A percentile compares a stretch with the other conserved stretches of the same genome.
These are phyloP conservation scores for Penicillium waksmanii DNA, from an alignment of 495 filamentous ascomycete species.

Conservation along the genomic window DNA sequence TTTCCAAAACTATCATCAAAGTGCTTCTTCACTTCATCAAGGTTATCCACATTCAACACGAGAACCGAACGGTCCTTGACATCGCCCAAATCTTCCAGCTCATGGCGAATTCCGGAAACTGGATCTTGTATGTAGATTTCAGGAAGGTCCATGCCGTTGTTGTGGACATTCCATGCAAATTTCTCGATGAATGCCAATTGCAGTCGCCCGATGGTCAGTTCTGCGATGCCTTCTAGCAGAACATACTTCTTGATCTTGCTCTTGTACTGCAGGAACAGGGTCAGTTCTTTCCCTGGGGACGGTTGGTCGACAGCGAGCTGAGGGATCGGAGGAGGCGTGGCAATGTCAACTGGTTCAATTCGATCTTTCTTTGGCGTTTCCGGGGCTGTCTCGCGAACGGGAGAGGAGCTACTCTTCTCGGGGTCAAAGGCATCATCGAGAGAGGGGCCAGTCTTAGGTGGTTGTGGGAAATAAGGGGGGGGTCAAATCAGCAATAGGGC, in stretches of 20 bases:
- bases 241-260: constrained; percentile 97
- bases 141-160: constrained; percentile 88
- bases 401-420: constrained; percentile 54
- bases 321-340: constrained; percentile 47
- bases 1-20: constrained; percentile 91
- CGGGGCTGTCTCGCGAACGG: constrained; percentile 32
- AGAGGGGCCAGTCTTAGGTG: constrained; percentile 32
- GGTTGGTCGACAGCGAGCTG: constrained; percentile 70
- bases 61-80: constrained; percentile 94
- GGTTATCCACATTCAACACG: constrained; percentile 88
- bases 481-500: constrained; percentile 22
- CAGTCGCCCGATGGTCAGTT: constrained; percentile 80
- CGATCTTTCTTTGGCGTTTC: constrained; percentile 40
- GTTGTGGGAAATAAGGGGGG: constrained; percentile 38
- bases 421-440: constrained; percentile 48
- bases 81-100: constrained; percentile 91
- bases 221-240: constrained; percentile 78
- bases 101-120: constrained; percentile 90
- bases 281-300: constrained; percentile 83
- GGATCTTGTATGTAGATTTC: constrained; percentile 98
- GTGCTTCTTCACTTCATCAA: constrained; percentile 95
- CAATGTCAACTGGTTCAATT: constrained; percentile 29
- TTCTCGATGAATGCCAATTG: constrained; percentile 99
- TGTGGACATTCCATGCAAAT: constrained; percentile 97
- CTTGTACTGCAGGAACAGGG: constrained; percentile 96